These are phyloP conservation scores for Apiospora sp. DNA, from an alignment of 2,329 filamentous ascomycete genomes.

Conservation along the genomic window DNA sequence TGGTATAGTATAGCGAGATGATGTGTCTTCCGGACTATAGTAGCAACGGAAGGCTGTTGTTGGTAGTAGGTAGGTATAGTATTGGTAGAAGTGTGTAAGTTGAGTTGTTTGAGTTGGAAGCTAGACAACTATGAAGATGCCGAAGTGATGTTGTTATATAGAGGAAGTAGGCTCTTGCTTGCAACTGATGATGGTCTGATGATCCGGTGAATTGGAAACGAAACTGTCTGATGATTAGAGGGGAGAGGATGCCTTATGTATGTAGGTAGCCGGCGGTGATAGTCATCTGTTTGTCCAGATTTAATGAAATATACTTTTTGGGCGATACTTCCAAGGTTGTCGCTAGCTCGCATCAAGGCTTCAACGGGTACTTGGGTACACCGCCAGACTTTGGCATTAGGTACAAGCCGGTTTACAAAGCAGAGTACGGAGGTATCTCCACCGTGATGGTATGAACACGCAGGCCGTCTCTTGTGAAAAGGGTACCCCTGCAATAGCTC, in stretches of 20 bases:
- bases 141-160: conserved; percentile 31
- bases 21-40: neutral
- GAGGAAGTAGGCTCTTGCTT: conserved; percentile 29
- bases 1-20: conserved; percentile 33
- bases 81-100: conserved; percentile 24
- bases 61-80: conserved; percentile 24
- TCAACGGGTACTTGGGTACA: conserved; percentile 37
- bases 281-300: conserved; percentile 34
- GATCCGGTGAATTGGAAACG: conserved; percentile 33
- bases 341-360: conserved; percentile 27
- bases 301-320: conserved; percentile 32
- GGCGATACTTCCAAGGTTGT: conserved; percentile 37
- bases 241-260: conserved; percentile 43
- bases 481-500: conserved; percentile 35
- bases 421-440: conserved; percentile 9
- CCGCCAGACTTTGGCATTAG: conserved; percentile 35
- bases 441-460: conserved; percentile 20
- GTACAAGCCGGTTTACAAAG: conserved; percentile 17
- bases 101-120: neutral
- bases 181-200: conserved; percentile 26
- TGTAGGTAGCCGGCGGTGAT: conserved; percentile 33
- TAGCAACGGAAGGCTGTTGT: conserved; percentile 15
- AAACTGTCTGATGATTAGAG: conserved; percentile 30
- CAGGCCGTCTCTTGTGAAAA: conserved; percentile 5
- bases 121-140: conserved; percentile 28